Evolutionary conservation across 176 grass and related monocot species (phyloP), one percentile per base, ranked within the genome.

Genomic region (Bothriochloa decipiens): DNA sequence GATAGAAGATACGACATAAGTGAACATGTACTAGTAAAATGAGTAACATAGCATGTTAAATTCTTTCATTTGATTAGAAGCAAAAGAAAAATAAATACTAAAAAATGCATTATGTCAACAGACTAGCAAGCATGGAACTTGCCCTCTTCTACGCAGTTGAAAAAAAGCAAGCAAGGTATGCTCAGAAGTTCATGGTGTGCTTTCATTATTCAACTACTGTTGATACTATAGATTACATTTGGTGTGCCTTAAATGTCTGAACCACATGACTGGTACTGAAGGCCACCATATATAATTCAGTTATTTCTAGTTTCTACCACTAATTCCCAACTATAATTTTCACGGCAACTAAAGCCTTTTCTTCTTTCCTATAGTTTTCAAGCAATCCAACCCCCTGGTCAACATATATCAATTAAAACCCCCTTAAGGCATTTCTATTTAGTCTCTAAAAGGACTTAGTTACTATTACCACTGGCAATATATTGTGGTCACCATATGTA

Each of bases 1-100:
- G 68, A 83, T 22, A 50, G 23, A 67, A 46, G 74, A 61, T 15
- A 76, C 62, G 58, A 74, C 3, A 17, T 58, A 75, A 75, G 9
- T 41, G 8, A 76, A 49, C 5, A 71, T 73, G 20, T 27, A 65
- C 9, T 69, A 58, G 55, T 55, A 65, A 85, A 72, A 72, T 80
- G 46, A 20, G 6, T 13, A 83, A 36, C 16, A 43, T 78, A 90
- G 16, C 14, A 12, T 77, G 25, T 68, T 45, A 4, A 58, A 72
- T 63, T 79, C 76, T n/a, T 35, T 35, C 10, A 26, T 62, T 77
- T 55, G 13, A 42, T 71, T n/a, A 50, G 47, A 81, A 36, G 10
- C 8, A 3, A 68, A 52, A 65, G 49, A 33, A 50, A 62, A 55
- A 73, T 27, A 73, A 23, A 53, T 5, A 5, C 55, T 47, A 50